Percentiles rank a stretch among this genome's conserved stretches.
Conservation (phyloP, 495 filamentous ascomycete genomes). For the Penicillium angulare region DNA sequence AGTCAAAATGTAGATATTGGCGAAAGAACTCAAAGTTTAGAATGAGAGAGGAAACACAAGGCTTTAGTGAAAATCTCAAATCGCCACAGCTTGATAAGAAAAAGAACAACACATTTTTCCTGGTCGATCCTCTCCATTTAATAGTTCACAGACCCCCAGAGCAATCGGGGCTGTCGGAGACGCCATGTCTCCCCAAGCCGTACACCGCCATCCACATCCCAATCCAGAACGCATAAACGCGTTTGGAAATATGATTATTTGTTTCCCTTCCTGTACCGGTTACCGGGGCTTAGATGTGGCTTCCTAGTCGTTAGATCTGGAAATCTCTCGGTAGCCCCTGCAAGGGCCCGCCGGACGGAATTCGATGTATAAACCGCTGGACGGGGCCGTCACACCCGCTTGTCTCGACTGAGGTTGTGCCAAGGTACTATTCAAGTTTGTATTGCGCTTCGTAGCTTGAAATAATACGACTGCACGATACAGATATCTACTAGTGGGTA, state of each 20-base stretch:
- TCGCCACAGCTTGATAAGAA: not conserved
- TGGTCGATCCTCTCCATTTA: conserved; percentile 18
- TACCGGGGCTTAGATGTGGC: conserved; percentile 16
- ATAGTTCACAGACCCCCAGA: conserved; percentile 9
- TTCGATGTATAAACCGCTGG: conserved; percentile 34
- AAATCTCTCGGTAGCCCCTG: conserved; percentile 25
- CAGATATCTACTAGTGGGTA: no score
- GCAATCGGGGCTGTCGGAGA: conserved; percentile 10
- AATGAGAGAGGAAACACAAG: not conserved
- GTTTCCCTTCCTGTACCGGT: conserved; percentile 14
- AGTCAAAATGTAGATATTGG: not conserved
- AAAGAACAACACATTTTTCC: not conserved
- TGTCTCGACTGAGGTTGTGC: conserved; percentile 1
- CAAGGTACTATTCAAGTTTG: not conserved
- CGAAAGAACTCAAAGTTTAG: not conserved
- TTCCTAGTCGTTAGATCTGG: conserved; percentile 20
- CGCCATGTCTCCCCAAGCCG: conserved; percentile 21
- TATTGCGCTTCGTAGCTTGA: no score
- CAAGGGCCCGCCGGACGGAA: conserved; percentile 40
- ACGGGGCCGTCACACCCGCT: conserved; percentile 22
- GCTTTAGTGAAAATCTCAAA: not conserved
- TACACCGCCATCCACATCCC: conserved; percentile 41
- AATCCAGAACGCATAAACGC: conserved; percentile 21
- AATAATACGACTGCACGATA: no score
- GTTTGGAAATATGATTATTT: conserved; percentile 26